Evolutionary conservation across 345 rosid species (phyloP).

Genomic region (Arabis alpina): DNA sequence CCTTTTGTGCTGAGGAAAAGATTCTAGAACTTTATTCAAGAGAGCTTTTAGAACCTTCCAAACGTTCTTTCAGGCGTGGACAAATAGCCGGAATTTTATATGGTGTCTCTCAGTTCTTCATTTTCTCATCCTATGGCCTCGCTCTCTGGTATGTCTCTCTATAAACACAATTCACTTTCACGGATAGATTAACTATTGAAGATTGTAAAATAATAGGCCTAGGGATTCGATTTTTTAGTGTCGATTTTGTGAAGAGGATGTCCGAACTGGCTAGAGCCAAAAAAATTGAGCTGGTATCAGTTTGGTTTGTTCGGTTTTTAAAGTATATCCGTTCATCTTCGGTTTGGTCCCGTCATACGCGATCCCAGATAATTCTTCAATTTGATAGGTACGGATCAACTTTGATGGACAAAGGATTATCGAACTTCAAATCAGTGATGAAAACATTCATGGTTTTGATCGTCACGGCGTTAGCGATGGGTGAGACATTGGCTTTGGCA

Average conservation of each 20-base stretch:
- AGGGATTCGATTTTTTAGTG: background rate
- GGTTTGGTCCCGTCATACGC: too few relatives aligned
- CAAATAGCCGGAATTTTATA: constrained; percentile 91
- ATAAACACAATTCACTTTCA: constrained; percentile 5
- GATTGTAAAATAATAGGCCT: background rate
- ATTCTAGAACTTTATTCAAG: constrained; percentile 73
- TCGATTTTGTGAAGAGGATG: too few relatives aligned
- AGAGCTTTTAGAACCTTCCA: constrained; percentile 85
- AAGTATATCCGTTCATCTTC: too few relatives aligned
- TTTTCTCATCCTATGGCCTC: constrained; percentile 94
- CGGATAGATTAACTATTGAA: background rate
- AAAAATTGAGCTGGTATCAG: too few relatives aligned
- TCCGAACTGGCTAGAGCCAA: too few relatives aligned
- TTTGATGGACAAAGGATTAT: constrained; percentile 80
- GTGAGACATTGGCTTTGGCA: constrained; percentile 85
- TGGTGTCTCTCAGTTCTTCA: constrained; percentile 95
- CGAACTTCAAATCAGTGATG: constrained; percentile 84
- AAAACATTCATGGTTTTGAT: constrained; percentile 95
- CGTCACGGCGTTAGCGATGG: constrained; percentile 96
- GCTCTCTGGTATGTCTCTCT: constrained; percentile 72
- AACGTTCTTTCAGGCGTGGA: constrained; percentile 76
- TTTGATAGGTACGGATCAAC: constrained; percentile 85
- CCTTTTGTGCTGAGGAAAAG: constrained; percentile 91
- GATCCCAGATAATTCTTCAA: too few relatives aligned
- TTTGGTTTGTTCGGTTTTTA: too few relatives aligned